These are phyloP conservation scores for Entomortierella lignicola DNA, from an alignment of 192 early-diverging fungal species.

Conservation along the genomic window DNA sequence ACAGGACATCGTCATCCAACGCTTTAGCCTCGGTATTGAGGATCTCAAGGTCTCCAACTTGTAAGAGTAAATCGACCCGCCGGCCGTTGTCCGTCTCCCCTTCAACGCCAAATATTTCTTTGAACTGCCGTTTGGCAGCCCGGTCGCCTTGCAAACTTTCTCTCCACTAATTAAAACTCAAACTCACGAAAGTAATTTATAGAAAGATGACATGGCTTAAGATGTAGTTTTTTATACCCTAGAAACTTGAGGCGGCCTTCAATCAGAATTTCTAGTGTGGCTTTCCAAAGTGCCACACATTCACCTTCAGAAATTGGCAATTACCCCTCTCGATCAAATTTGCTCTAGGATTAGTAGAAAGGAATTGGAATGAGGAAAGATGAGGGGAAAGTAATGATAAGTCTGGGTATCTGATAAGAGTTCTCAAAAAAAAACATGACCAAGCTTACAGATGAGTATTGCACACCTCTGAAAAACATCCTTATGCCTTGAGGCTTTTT, in stretches of 20 bases:
- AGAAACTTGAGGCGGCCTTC: conserved; percentile 4
- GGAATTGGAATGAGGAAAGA: too few relatives aligned
- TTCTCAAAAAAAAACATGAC: too few relatives aligned
- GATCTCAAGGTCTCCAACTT: conserved; percentile 5
- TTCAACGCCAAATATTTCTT: conserved; percentile 6
- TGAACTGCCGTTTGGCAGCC: conserved; percentile 2
- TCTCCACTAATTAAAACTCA: conserved; percentile 7
- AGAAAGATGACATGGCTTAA: neutral
- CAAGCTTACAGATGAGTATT: too few relatives aligned
- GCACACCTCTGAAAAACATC: too few relatives aligned
- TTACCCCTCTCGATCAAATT: conserved; percentile 9
- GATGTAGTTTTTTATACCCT: neutral
- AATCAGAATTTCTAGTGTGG: conserved; percentile 5
- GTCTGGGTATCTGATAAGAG: too few relatives aligned
- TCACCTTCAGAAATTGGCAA: conserved; percentile 8
- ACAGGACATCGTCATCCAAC: neutral
- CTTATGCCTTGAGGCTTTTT: too few relatives aligned
- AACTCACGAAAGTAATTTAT: neutral
- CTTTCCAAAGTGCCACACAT: conserved; percentile 9
- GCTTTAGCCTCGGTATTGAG: conserved; percentile 18
- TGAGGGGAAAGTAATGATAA: too few relatives aligned
- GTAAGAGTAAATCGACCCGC: conserved; percentile 3
- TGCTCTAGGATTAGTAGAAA: neutral
- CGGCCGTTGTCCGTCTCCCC: conserved; percentile 15
- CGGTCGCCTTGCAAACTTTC: conserved; percentile 16